Evolutionary conservation across 805 yeast genomes (phyloP).

Genomic region (Pichia occidentalis): DNA sequence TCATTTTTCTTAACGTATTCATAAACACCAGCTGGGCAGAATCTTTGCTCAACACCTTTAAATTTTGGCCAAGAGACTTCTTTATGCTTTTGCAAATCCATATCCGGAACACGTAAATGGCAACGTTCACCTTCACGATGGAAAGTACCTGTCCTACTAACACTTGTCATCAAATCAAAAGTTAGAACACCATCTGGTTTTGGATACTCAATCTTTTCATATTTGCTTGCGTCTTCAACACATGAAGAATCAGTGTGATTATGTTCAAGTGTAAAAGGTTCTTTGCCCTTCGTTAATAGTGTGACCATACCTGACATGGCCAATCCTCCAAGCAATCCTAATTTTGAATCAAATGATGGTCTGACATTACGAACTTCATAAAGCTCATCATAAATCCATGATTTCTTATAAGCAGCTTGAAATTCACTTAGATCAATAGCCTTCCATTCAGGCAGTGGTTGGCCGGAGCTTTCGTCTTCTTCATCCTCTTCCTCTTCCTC

Average conservation of each 20-base stretch:
- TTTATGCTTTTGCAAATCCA: constrained; percentile 62
- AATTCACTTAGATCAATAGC: constrained; percentile 50
- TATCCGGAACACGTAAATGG: constrained; percentile 68
- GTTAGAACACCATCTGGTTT: constrained; percentile 93
- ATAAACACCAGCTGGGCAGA: constrained; percentile 98
- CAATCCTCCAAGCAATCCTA: constrained; percentile 81
- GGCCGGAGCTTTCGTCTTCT: constrained; percentile 32
- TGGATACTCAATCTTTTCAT: constrained; percentile 75
- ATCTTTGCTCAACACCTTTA: constrained; percentile 83
- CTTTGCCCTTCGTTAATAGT: constrained; percentile 65
- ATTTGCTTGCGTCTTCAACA: constrained; percentile 63
- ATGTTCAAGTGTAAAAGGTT: constrained; percentile 81
- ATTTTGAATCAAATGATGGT: constrained; percentile 75
- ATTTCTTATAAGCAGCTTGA: constrained; percentile 57
- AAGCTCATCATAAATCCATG: constrained; percentile 86
- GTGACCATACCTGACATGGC: constrained; percentile 81
- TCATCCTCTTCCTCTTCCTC: constrained; percentile 37
- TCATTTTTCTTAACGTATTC: constrained; percentile 55
- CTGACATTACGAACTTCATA: constrained; percentile 82
- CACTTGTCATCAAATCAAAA: constrained; percentile 90
- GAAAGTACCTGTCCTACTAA: constrained; percentile 91
- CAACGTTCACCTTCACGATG: constrained; percentile 93
- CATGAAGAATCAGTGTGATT: constrained; percentile 62
- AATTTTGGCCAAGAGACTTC: constrained; percentile 62
- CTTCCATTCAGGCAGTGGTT: constrained; percentile 31